These are phyloP conservation scores for Pseudogymnoascus sp. DNA, from an alignment of 2,329 filamentous ascomycete species.

Conservation along the genomic window DNA sequence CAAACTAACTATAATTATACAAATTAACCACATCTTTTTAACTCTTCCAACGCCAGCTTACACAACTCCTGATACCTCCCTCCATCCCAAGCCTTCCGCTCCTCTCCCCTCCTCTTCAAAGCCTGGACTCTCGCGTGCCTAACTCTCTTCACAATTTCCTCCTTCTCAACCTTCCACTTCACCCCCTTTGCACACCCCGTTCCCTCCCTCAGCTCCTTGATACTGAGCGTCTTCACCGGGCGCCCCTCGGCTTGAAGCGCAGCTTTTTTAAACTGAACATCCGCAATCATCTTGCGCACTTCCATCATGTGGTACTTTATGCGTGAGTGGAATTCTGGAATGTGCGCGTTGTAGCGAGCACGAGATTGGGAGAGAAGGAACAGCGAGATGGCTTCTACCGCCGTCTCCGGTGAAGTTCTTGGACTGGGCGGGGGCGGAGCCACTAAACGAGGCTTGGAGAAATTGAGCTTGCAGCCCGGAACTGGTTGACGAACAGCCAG, in stretches of 20 bases:
- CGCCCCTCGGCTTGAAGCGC: neutral
- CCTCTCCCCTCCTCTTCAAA: neutral
- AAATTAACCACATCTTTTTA: neutral
- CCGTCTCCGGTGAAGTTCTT: neutral
- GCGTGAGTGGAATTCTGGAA: neutral
- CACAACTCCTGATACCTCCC: conserved; percentile 2
- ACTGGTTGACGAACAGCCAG: neutral
- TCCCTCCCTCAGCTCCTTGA: neutral
- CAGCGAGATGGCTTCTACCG: neutral
- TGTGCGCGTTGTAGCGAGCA: neutral
- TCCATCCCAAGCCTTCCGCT: neutral
- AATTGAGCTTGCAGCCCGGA: neutral
- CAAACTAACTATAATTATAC: neutral
- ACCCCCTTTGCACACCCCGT: neutral
- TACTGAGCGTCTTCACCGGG: neutral
- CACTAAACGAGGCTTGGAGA: neutral
- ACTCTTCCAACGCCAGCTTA: conserved; percentile 1
- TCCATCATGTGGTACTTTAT: conserved; percentile 1
- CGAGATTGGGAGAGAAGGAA: neutral
- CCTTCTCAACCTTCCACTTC: conserved; percentile 3
- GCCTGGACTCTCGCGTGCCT: neutral
- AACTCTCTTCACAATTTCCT: neutral
- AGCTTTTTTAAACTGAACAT: neutral
- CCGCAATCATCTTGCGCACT: neutral
- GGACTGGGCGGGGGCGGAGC: neutral